These are phyloP conservation scores for Phytopythium litorale DNA, from an alignment of 352 stramenopile species.

Conservation along the genomic window DNA sequence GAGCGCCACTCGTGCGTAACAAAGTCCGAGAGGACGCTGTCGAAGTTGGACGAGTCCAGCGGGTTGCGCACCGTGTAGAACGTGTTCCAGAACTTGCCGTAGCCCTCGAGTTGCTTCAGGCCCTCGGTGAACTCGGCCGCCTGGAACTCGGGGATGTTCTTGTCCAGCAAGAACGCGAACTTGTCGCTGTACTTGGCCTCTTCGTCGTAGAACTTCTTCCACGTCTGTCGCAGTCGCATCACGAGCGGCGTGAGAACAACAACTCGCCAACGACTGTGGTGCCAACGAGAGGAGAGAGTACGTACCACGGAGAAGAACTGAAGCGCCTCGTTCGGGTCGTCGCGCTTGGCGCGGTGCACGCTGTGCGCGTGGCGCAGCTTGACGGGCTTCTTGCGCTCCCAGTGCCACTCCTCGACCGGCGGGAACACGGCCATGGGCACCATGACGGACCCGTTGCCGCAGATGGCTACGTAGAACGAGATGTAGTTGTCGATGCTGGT, in stretches of 20 bases:
- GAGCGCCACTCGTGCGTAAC: conserved; percentile 72
- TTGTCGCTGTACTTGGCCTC: conserved; percentile 87
- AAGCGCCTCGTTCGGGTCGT: conserved; percentile 69
- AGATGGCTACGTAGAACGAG: conserved; percentile 84
- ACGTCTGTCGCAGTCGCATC: conserved; percentile 34
- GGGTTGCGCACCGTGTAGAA: conserved; percentile 74
- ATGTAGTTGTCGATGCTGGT: conserved; percentile 56
- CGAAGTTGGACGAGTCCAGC: conserved; percentile 67
- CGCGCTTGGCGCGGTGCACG: conserved; percentile 64
- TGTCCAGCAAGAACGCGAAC: conserved; percentile 76
- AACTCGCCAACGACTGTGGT: background rate
- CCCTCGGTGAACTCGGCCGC: conserved; percentile 63
- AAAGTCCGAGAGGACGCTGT: conserved; percentile 63
- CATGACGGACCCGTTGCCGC: conserved; percentile 82
- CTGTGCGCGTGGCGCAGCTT: conserved; percentile 82
- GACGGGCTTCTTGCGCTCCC: conserved; percentile 82
- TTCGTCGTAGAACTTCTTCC: conserved; percentile 88
- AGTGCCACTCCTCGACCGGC: conserved; percentile 73
- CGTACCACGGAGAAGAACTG: conserved; percentile 81
- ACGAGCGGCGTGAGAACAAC: background rate
- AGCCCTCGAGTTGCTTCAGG: conserved; percentile 71
- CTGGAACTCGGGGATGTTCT: conserved; percentile 59
- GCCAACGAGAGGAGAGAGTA: background rate
- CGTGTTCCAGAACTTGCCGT: conserved; percentile 84
- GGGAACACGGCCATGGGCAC: conserved; percentile 85